Evolutionary conservation across 192 early-diverging fungal species (phyloP), one percentile per base, ranked within the genome.

Genomic region (Dispira parvispora): DNA sequence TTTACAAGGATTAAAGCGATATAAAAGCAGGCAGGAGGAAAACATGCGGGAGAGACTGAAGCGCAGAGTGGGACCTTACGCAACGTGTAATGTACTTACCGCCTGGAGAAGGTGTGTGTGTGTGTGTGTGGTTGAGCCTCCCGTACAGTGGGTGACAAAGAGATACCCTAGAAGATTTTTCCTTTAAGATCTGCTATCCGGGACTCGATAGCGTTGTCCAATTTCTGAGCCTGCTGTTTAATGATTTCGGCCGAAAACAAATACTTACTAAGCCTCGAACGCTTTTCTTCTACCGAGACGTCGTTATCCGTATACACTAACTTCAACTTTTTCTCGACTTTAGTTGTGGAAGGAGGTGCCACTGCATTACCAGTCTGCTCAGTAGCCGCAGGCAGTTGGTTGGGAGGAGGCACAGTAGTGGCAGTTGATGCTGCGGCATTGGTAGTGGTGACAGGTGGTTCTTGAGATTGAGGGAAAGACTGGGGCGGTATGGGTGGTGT

Each of bases 371-470:
- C 20, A 13, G 53, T 26, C 3, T 3, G n/a, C 12, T 13, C 53
- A 55, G 20, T 13, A 20, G 53, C 25, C 53, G 53, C 3, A 26
- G 53, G 0, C 1, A 20, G n/a, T 55, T 26, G 42, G 38, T 28
- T 32, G 26, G 58, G 27, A 46, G 55, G 58, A 43, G 58, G 47
- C 54, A 66, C 43, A 25, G 32, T 38, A 38, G 32, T 38, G 32
- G 62, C 9, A 46, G 66, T 26, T 63, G 65, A 11, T 45, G 42
- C 45, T 62, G 65, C 20, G 46, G 26, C 20, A 52, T 58, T 12
- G 47, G 65, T 62, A 46, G 64, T 18, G 1, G 60, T 6, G 45
- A 62, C 44, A 21, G 64, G 57, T 28, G 76, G 62, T 56, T 54
- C 25, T n/a, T 64, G 47, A 38, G 65, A 52, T 38, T 56, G 65